Evolutionary conservation across 495 filamentous ascomycete genomes (phyloP).

Genomic region (Hypoxylon cercidicola): DNA sequence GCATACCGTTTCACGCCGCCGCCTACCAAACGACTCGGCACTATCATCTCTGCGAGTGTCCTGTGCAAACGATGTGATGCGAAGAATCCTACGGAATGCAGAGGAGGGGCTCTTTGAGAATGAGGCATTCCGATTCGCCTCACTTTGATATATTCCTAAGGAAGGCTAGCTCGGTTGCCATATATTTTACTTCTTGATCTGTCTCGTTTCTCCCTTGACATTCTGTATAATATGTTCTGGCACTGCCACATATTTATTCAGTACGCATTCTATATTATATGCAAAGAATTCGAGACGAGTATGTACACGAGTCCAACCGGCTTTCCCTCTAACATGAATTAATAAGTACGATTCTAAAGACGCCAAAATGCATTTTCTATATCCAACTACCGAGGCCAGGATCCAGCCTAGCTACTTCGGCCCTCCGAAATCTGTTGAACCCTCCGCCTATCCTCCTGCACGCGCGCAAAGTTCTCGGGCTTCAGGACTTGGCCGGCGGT

Average conservation of each 20-base stretch:
- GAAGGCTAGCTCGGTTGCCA: slow-evolving; percentile 1
- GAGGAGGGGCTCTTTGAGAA: slow-evolving; percentile 16
- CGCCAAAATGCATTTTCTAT: not conserved
- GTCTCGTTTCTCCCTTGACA: not conserved
- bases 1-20: slow-evolving; percentile 8
- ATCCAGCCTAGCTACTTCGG: slow-evolving; percentile 33
- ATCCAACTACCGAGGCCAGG: slow-evolving; percentile 9
- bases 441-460: slow-evolving; percentile 39
- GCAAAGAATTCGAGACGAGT: no score
- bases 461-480: slow-evolving; percentile 31
- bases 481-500: slow-evolving; percentile 20
- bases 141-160: slow-evolving; percentile 23
- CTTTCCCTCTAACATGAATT: no score
- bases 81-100: slow-evolving; percentile 10
- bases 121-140: slow-evolving; percentile 30
- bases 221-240: no score
- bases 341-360: not conserved
- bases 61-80: slow-evolving; percentile 3
- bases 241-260: no score
- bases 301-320: no score
- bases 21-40: slow-evolving; percentile 18
- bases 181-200: not conserved
- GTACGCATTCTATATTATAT: no score
- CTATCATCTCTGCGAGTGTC: slow-evolving; percentile 14
- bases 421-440: slow-evolving; percentile 13